Base-by-base conservation (phyloP, 1,284 basidiomycete species). In the Cerrena zonata region DNA sequence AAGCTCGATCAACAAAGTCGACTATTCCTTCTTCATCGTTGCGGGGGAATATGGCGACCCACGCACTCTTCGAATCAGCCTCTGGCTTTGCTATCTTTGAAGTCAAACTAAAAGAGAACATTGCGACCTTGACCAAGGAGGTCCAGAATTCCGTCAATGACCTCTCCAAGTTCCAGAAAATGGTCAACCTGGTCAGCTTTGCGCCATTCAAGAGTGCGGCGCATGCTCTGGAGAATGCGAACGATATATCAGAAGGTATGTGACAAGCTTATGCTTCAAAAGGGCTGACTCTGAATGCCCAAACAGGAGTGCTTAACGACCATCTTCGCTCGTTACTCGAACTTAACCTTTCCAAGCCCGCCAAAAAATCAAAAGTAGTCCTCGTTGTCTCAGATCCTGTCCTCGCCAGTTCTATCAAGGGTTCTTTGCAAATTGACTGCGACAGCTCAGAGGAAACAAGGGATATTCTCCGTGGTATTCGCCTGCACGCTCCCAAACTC, bases 31-130 rank as follows among this genome's bases (percentile, higher is more conserved):
- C 10, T 18, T 18, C 13, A 40, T 22, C 18, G 39, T 22, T 40
- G 39, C 39, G 39, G 39, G 39, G 39, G 19, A 34, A 5, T 10
- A 86, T 87, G 80, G 77, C 84, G 59, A 89, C 89, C 30, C 94
- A 99, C 73, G 79, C 92, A 58, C 84, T 99, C 53, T 96, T 94
- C 74, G 94, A 99, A 76, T 87, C 90, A 39, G 86, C 95, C 53
- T 94, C 93, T 27, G 95, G 95, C 55, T 96, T 95, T 78, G 93
- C 91, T 52, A 77, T 99, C 57, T 98, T 98, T 71, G 82, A 94
- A 66, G 86, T 89, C 60, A 86, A 89, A 58, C 83, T 94, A 58
- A 80, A 84, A 56, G 94, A 98, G 72, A 87, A 94, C 61, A 89
- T 98, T 66, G 95, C 87, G 30, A 80, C 90, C 50, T 84, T 87